Conservation (phyloP, 2,329 filamentous ascomycete species). For the Ceratocystis cubensis region DNA sequence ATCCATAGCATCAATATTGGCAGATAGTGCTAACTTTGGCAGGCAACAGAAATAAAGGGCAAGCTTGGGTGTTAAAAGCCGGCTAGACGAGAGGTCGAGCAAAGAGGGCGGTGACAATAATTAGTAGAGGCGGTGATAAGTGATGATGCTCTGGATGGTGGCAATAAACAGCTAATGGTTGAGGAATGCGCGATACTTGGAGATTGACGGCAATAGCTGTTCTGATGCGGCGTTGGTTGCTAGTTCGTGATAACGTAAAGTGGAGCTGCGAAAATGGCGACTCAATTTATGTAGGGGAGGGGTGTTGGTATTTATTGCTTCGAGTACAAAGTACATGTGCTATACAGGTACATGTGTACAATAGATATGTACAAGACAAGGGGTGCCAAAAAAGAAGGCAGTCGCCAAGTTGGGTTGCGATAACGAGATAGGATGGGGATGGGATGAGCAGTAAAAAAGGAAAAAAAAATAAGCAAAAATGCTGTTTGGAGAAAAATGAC, state of each 20-base stretch:
- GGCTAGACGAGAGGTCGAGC: not conserved
- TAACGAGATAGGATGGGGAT: conserved; percentile 5
- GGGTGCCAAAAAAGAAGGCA: not conserved
- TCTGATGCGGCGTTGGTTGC: not conserved
- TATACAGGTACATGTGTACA: not conserved
- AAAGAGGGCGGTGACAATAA: not conserved
- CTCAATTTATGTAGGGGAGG: not conserved
- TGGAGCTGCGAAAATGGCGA: not conserved
- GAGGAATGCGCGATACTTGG: too few species aligned
- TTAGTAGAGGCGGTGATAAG: not conserved
- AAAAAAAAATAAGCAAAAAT: not conserved
- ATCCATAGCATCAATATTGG: conserved; percentile 7
- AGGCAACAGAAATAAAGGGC: not conserved
- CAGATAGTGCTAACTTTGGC: not conserved
- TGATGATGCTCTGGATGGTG: not conserved
- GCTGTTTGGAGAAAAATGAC: not conserved
- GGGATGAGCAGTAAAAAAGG: not conserved
- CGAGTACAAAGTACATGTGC: not conserved
- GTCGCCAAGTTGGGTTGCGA: conserved; percentile 4
- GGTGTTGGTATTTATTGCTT: conserved; percentile 4
- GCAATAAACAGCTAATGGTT: not conserved
- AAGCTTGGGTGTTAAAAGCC: not conserved
- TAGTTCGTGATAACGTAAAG: not conserved
- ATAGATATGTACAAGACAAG: not conserved
- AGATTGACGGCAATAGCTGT: not conserved